Base-by-base conservation (phyloP, 2,329 filamentous ascomycete species). In the Exophiala phaeomuriformis region DNA sequence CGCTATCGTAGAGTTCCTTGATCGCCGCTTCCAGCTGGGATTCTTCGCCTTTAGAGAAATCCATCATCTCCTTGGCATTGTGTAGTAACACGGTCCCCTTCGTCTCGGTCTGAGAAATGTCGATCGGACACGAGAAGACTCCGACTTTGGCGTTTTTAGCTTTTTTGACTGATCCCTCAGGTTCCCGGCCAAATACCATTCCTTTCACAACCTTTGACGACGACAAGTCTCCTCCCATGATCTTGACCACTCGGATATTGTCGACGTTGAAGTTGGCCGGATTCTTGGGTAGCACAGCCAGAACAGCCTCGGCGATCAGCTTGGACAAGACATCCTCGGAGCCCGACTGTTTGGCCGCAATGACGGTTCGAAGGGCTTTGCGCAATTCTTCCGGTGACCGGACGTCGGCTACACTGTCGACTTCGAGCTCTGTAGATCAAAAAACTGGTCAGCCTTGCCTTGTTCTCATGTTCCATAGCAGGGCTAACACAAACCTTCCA, bases 211-310 rank as follows among this genome's bases (percentile, higher is more conserved):
- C 91, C 62, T 83, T 84, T 71, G 90, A 95, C 76, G 98, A 90
- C 66, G 94, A 88, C 67, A 98, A 76, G 69, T 86, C 90, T 61
- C 93, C 91, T 64, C 93, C 93, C 91, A 98, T 97, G 67, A 98
- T 98, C 81, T 98, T 98, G 65, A 98, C 94, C 54, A 98, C 94
- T 56, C 93, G 88, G 65, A 98, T 85, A 72, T 98, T 98, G 77
- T 98, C 93, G 61, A 98, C 90, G 73, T 96, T 98, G 81, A 98
- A 98, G 75, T 94, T 90, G 69, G 80, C 75, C 27, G 93, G 87
- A 75, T 96, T 95, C 78, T 96, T 96, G 63, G 94, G 93, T 59
- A 98, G 80, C 19, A 98, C 90, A 42, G 89, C 84, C 52, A 97
- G 82, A 27, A 84, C 81, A 31, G 81, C 82, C 69, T 96, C 90